Evolutionary conservation across 108 stramenopile genomes (phyloP).

Genomic region (Mediolabrus comicus): DNA sequence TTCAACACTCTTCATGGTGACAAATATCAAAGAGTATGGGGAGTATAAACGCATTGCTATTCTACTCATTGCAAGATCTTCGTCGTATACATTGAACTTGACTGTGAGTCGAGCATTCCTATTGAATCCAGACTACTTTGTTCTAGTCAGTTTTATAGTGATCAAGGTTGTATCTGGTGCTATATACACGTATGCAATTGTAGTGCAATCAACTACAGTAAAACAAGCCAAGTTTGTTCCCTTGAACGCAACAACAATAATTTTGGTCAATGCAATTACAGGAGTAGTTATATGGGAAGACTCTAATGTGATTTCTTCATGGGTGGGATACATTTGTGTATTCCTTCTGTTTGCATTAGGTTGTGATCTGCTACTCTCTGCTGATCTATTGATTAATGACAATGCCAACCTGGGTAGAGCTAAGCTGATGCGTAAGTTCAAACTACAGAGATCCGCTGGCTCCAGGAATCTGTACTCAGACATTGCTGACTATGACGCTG

Average conservation of each 20-base stretch:
- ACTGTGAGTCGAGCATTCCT: constrained; percentile 28
- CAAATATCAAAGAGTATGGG: background rate
- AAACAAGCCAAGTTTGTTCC: constrained; percentile 40
- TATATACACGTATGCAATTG: constrained; percentile 36
- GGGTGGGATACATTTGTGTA: constrained; percentile 43
- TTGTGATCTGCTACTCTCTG: constrained; percentile 27
- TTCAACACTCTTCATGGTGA: constrained; percentile 8
- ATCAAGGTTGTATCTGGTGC: constrained; percentile 27
- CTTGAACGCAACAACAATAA: constrained; percentile 30
- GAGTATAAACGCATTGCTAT: constrained; percentile 4
- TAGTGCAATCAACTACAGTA: constrained; percentile 39
- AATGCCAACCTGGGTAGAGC: constrained; percentile 36
- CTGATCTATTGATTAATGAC: constrained; percentile 23
- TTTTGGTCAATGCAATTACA: constrained; percentile 41
- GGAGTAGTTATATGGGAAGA: constrained; percentile 53
- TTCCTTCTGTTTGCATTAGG: constrained; percentile 33
- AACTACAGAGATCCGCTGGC: background rate
- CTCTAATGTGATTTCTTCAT: constrained; percentile 18
- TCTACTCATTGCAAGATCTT: constrained; percentile 28
- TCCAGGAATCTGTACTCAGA: background rate
- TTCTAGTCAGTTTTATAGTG: constrained; percentile 10
- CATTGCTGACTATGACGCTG: background rate
- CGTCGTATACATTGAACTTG: constrained; percentile 27
- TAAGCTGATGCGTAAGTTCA: background rate
- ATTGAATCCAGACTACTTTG: background rate